Percentiles rank a stretch among this genome's conserved stretches.
These are phyloP conservation scores for Saururus chinensis DNA, from an alignment of 164 flowering plant species.

Conservation along the genomic window DNA sequence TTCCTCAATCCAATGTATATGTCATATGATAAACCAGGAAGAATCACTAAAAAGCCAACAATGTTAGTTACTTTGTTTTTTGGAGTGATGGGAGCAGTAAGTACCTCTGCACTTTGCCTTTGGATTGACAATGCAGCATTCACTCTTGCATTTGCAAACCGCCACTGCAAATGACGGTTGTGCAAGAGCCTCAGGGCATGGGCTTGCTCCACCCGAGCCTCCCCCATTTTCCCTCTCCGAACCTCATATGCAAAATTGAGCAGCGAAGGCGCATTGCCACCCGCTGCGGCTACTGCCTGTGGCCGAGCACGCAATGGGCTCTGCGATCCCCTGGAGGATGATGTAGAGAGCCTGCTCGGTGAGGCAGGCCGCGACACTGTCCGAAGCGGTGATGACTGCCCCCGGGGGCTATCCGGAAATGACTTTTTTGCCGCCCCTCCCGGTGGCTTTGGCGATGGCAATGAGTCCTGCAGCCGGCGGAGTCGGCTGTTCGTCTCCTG, in stretches of 20 bases:
- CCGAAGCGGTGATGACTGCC: conserved; percentile 48
- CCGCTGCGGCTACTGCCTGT: background rate
- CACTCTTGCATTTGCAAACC: conserved; percentile 70
- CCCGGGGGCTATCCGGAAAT: conserved; percentile 41
- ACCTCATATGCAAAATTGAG: conserved; percentile 52
- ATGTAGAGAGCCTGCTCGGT: conserved; percentile 36
- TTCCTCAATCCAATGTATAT: no score
- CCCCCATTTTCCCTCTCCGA: conserved; percentile 66
- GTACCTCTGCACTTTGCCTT: conserved; percentile 63
- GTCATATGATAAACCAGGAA: no score
- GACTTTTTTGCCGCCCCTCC: conserved; percentile 30
- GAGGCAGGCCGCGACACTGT: conserved; percentile 47
- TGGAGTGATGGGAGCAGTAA: no score
- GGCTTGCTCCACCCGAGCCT: conserved; percentile 49
- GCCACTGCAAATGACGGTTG: conserved; percentile 77
- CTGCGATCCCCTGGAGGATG: conserved; percentile 50
- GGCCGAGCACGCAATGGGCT: conserved; percentile 58
- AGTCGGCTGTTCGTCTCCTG: conserved; percentile 79
- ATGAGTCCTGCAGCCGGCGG: conserved; percentile 70
- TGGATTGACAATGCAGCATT: conserved; percentile 47
- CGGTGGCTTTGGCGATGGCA: conserved; percentile 38
- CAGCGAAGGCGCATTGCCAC: conserved; percentile 29
- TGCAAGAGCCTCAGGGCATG: conserved; percentile 57
- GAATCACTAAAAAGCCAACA: no score
- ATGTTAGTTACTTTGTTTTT: no score